These are phyloP conservation scores for Rhododendron henanense DNA, from an alignment of 148 eudicot species.

Conservation along the genomic window DNA sequence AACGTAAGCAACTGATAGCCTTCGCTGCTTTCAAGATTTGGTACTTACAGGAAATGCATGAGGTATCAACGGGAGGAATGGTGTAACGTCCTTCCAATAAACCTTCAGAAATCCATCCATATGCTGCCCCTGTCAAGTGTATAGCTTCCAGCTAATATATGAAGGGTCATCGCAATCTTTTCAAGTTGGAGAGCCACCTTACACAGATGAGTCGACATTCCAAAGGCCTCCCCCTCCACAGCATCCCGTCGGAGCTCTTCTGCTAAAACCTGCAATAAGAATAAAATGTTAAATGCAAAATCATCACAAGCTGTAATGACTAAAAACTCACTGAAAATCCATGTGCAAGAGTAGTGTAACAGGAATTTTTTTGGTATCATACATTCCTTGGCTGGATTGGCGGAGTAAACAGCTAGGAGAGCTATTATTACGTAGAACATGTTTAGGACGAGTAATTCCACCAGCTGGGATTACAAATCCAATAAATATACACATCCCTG, in stretches of 20 bases:
- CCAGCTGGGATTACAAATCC: not conserved
- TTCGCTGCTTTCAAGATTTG: not conserved
- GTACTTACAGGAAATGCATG: not conserved
- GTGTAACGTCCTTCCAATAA: slow-evolving; percentile 24
- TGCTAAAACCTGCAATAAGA: slow-evolving; percentile 19
- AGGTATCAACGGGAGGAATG: slow-evolving; percentile 12
- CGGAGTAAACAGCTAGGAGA: too few species aligned
- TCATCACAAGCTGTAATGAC: not conserved
- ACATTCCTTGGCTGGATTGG: not conserved
- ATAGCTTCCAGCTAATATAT: slow-evolving; percentile 23
- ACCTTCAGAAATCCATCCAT: slow-evolving; percentile 12
- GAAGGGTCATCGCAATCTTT: slow-evolving; percentile 24
- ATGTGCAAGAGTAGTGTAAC: not conserved
- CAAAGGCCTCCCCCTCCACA: slow-evolving; percentile 33
- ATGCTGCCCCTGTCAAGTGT: slow-evolving; percentile 23
- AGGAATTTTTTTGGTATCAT: too few species aligned
- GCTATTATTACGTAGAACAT: too few species aligned
- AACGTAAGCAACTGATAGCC: not conserved
- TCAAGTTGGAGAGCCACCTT: slow-evolving; percentile 13
- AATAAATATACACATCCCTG: not conserved
- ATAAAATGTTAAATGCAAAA: not conserved
- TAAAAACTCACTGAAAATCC: not conserved
- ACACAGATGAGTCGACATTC: slow-evolving; percentile 1
- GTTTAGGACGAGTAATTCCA: not conserved
- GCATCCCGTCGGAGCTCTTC: slow-evolving; percentile 19